A percentile compares a stretch with the other conserved stretches of the same genome.
These are phyloP conservation scores for Umbilicus rupestris DNA, from an alignment of 164 flowering plant genomes.

Conservation along the genomic window DNA sequence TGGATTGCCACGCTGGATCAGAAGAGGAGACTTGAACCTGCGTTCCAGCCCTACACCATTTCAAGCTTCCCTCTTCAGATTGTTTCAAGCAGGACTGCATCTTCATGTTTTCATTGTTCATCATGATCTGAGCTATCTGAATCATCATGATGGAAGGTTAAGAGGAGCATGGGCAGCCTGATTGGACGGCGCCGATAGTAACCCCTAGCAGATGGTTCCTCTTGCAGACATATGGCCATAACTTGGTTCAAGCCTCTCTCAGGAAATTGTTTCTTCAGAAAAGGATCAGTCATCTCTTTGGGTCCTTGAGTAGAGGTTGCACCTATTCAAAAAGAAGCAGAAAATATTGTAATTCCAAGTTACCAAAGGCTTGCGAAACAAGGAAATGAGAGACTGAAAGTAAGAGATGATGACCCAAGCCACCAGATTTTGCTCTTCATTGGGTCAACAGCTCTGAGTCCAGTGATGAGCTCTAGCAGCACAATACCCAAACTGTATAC, in stretches of 20 bases:
- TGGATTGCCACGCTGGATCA: too few species aligned
- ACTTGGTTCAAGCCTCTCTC: slow-evolving; percentile 48
- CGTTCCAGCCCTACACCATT: too few species aligned
- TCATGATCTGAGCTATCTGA: neutral
- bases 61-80: too few species aligned
- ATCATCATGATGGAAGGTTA: slow-evolving; percentile 4
- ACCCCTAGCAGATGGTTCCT: slow-evolving; percentile 39
- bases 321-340: slow-evolving; percentile 28
- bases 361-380: neutral
- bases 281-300: slow-evolving; percentile 50
- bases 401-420: slow-evolving; percentile 38
- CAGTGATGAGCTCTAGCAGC: slow-evolving; percentile 55
- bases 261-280: slow-evolving; percentile 35
- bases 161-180: slow-evolving; percentile 10
- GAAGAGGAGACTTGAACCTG: too few species aligned
- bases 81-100: too few species aligned
- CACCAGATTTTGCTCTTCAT: slow-evolving; percentile 52
- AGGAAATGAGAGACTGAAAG: neutral
- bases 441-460: slow-evolving; percentile 56
- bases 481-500: slow-evolving; percentile 69
- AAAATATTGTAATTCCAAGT: neutral
- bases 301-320: slow-evolving; percentile 45
- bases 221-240: slow-evolving; percentile 65
- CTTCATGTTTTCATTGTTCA: neutral
- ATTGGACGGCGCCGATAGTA: slow-evolving; percentile 24